Percentiles rank a stretch among this genome's conserved stretches.
Conservation (phyloP, 306 rosid genomes). For the Dryas alaskensis region DNA sequence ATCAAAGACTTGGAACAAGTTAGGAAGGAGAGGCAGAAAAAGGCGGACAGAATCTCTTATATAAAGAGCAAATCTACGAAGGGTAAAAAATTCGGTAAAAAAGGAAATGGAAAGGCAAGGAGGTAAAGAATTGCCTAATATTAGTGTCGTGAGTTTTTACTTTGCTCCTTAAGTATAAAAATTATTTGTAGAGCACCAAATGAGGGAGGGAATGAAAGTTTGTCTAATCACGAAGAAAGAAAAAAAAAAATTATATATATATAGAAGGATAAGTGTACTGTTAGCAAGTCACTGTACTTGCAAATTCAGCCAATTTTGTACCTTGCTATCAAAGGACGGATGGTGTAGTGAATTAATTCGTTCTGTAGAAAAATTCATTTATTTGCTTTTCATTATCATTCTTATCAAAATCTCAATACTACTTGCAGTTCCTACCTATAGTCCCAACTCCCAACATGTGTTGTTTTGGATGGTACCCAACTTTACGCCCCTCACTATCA, state of each 20-base stretch:
- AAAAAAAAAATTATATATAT: not conserved
- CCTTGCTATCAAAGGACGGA: not conserved
- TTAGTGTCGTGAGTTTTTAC: conserved; percentile 4
- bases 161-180: not conserved
- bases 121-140: conserved; percentile 19
- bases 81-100: conserved; percentile 56
- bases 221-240: not conserved
- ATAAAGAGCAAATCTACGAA: conserved; percentile 53
- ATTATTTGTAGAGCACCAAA: not conserved
- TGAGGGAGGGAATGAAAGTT: no score
- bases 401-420: no score
- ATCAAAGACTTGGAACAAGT: conserved; percentile 80
- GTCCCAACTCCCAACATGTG: no score
- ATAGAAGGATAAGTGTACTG: not conserved
- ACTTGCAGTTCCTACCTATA: no score
- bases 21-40: conserved; percentile 77
- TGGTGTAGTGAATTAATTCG: not conserved
- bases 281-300: not conserved
- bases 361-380: not conserved
- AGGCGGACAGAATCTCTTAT: conserved; percentile 47
- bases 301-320: not conserved
- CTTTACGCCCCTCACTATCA: no score
- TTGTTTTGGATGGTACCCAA: no score
- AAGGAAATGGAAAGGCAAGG: conserved; percentile 48
- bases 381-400: no score